Conservation (phyloP, 2,329 filamentous ascomycete species). For the Emydomyces testavorans region DNA sequence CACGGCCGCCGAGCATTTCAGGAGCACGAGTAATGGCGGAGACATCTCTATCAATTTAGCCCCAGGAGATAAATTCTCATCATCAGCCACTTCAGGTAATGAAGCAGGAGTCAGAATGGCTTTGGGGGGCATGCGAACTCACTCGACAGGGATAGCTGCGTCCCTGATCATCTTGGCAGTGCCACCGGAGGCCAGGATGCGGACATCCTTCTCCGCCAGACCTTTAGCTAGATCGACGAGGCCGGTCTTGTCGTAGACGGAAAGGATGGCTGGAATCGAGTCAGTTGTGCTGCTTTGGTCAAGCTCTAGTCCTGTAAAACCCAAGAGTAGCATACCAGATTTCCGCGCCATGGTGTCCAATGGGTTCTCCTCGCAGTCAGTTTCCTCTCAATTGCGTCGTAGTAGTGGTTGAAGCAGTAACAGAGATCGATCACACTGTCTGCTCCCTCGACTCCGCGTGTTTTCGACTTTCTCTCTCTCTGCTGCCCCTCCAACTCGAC, state of each 20-base stretch:
- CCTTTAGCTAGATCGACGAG: constrained; percentile 86
- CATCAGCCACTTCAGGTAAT: not conserved
- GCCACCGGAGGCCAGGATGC: constrained; percentile 85
- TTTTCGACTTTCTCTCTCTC: not conserved
- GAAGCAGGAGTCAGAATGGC: not conserved
- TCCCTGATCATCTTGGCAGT: constrained; percentile 95
- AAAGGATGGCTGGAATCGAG: constrained; percentile 61
- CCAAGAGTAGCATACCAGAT: constrained; percentile 26
- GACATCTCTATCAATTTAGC: constrained; percentile 56
- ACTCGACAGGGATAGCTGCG: constrained; percentile 91
- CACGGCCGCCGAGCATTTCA: constrained; percentile 85
- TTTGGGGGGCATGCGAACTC: constrained; percentile 30
- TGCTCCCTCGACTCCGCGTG: no score
- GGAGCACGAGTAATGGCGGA: constrained; percentile 94
- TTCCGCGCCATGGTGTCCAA: constrained; percentile 28
- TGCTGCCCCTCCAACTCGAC: constrained; percentile 2
- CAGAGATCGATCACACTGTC: no score
- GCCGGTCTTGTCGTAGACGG: constrained; percentile 97
- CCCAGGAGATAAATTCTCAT: constrained; percentile 1
- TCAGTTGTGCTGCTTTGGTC: not conserved
- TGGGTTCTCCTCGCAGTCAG: not conserved
- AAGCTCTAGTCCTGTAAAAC: not conserved
- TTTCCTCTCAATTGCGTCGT: not conserved
- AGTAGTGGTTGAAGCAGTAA: not conserved
- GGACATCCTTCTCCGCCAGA: constrained; percentile 76